These are phyloP conservation scores for Rutstroemia sp. DNA, from an alignment of 2,329 filamentous ascomycete species.

Conservation along the genomic window DNA sequence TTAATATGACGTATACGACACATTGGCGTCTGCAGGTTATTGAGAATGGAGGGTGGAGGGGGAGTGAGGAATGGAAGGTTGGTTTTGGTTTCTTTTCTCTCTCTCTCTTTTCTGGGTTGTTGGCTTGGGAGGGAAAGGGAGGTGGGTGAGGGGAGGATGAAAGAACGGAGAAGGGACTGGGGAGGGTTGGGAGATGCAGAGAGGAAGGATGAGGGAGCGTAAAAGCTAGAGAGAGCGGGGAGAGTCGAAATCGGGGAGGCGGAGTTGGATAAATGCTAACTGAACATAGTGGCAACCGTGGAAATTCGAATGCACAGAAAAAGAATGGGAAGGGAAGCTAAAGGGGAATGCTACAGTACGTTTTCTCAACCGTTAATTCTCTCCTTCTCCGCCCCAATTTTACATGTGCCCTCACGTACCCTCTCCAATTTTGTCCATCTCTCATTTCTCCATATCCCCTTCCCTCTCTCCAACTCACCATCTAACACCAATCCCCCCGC, in stretches of 20 bases:
- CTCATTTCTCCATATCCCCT: too few species aligned
- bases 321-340: not conserved
- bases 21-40: conserved; percentile 7
- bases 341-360: not conserved
- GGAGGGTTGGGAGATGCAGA: not conserved
- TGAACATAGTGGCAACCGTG: conserved; percentile 3
- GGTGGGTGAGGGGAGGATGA: too few species aligned
- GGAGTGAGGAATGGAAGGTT: not conserved
- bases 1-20: conserved; percentile 9
- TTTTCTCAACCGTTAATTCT: not conserved
- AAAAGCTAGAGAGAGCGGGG: not conserved
- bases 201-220: not conserved
- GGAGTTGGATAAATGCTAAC: not conserved
- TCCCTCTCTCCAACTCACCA: not conserved
- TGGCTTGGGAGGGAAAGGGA: too few species aligned
- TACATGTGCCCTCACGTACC: too few species aligned
- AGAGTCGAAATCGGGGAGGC: not conserved
- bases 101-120: not conserved
- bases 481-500: not conserved
- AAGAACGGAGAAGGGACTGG: too few species aligned
- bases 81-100: not conserved
- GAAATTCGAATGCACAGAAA: conserved; percentile 6
- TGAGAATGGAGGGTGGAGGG: not conserved
- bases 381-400: not conserved
- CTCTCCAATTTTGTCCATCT: not conserved